A percentile compares a stretch with the other conserved stretches of the same genome.
Conservation (phyloP, 805 yeast species). For the Monosporozyma servazzii region DNA sequence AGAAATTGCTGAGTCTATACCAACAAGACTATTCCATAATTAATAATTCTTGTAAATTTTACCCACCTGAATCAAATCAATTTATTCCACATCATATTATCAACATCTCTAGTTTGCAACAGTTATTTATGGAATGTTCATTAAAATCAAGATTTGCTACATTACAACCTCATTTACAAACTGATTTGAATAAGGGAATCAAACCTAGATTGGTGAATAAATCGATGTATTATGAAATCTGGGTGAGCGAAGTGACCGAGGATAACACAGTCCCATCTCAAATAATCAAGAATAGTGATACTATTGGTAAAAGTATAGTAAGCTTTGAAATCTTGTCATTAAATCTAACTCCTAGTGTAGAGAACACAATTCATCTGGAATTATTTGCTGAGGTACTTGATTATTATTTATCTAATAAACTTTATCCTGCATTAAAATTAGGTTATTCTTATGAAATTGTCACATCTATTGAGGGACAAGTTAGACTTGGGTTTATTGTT, state of each 20-base stretch:
- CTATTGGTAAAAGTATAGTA: slow-evolving; percentile 19
- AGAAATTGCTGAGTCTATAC: neutral
- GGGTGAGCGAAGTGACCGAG: slow-evolving; percentile 28
- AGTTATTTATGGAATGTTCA: slow-evolving; percentile 8
- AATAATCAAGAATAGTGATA: slow-evolving; percentile 19
- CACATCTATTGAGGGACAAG: slow-evolving; percentile 47
- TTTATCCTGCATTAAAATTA: slow-evolving; percentile 48
- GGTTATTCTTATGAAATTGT: slow-evolving; percentile 49
- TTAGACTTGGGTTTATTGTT: slow-evolving; percentile 42
- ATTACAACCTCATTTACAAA: slow-evolving; percentile 29
- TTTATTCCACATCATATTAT: slow-evolving; percentile 12
- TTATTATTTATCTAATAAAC: slow-evolving; percentile 28
- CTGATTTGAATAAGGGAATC: slow-evolving; percentile 13
- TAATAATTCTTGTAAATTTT: slow-evolving; percentile 2
- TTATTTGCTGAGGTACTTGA: slow-evolving; percentile 43
- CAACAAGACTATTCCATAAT: no score
- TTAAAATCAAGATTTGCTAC: slow-evolving; percentile 24
- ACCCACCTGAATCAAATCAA: slow-evolving; percentile 9
- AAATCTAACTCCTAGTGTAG: slow-evolving; percentile 28
- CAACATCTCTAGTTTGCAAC: slow-evolving; percentile 16
- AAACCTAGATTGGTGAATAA: slow-evolving; percentile 33
- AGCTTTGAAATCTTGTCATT: slow-evolving; percentile 39
- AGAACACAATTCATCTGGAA: slow-evolving; percentile 42
- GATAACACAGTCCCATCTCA: slow-evolving; percentile 3
- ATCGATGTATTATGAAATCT: slow-evolving; percentile 37